These are phyloP conservation scores for Helicosporidium sp. DNA, from an alignment of 139 green algal genomes.

Conservation along the genomic window DNA sequence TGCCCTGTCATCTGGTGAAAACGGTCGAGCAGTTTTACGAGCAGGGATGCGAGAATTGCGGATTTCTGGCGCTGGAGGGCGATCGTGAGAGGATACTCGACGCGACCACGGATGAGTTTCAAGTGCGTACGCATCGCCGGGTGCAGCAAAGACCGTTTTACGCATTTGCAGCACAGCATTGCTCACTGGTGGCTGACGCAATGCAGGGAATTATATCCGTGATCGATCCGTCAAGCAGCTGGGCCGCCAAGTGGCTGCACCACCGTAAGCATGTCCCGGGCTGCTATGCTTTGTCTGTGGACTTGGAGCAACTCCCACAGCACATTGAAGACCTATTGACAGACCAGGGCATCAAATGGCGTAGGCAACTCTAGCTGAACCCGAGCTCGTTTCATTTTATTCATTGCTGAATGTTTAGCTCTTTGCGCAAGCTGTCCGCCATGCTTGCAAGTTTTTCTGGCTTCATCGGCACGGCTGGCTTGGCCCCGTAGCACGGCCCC, in stretches of 20 bases:
- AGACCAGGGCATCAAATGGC: constrained; percentile 8
- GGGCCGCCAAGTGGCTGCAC: constrained; percentile 48
- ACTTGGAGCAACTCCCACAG: constrained; percentile 7
- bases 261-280: constrained; percentile 24
- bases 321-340: constrained; percentile 14
- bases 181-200: no score
- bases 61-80: constrained; percentile 30
- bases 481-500: not conserved
- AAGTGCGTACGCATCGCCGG: no score
- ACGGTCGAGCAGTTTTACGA: constrained; percentile 26
- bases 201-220: constrained; percentile 37
- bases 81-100: constrained; percentile 33
- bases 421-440: no score
- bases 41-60: constrained; percentile 57
- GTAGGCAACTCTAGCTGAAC: not conserved
- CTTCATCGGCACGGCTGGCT: not conserved
- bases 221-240: constrained; percentile 42
- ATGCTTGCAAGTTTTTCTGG: no score
- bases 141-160: no score
- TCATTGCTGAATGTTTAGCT: no score
- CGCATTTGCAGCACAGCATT: no score
- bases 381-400: not conserved
- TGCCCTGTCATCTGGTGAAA: constrained; percentile 23
- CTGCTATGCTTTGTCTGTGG: constrained; percentile 27
- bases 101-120: constrained; percentile 55